Evolutionary conservation across 2,329 filamentous ascomycete genomes (phyloP).

Genomic region (Penicillium sp.): DNA sequence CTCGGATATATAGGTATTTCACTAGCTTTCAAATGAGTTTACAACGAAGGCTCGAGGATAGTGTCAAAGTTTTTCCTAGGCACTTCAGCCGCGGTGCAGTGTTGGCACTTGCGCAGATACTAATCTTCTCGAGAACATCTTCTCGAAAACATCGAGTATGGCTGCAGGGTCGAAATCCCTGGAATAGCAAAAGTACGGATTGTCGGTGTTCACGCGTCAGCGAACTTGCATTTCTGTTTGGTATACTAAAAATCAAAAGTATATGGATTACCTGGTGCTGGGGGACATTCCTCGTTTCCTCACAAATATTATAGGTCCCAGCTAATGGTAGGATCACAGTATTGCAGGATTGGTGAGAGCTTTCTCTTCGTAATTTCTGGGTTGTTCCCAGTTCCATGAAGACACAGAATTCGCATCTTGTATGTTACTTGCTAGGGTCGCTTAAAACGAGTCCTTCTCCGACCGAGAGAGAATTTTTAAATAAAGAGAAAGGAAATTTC

Average conservation of each 20-base stretch:
- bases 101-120: too few species aligned
- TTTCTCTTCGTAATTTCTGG: not conserved
- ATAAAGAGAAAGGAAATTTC: too few species aligned
- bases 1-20: too few species aligned
- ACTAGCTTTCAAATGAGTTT: too few species aligned
- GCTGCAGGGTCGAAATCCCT: not conserved
- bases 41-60: too few species aligned
- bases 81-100: too few species aligned
- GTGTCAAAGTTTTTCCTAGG: too few species aligned
- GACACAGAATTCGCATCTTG: not conserved
- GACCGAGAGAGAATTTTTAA: too few species aligned
- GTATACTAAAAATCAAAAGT: not conserved
- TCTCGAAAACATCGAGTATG: too few species aligned
- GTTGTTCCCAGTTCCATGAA: not conserved
- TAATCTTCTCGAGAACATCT: too few species aligned
- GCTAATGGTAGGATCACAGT: not conserved
- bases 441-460: too few species aligned
- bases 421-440: not conserved
- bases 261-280: not conserved
- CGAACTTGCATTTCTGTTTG: not conserved
- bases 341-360: not conserved
- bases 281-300: not conserved
- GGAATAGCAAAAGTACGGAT: not conserved
- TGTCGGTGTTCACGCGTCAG: too few species aligned
- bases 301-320: not conserved